Evolutionary conservation across 352 stramenopile species (phyloP), one percentile per base, ranked within the genome.

Genomic region (Phytophthora macrochlamydospora): DNA sequence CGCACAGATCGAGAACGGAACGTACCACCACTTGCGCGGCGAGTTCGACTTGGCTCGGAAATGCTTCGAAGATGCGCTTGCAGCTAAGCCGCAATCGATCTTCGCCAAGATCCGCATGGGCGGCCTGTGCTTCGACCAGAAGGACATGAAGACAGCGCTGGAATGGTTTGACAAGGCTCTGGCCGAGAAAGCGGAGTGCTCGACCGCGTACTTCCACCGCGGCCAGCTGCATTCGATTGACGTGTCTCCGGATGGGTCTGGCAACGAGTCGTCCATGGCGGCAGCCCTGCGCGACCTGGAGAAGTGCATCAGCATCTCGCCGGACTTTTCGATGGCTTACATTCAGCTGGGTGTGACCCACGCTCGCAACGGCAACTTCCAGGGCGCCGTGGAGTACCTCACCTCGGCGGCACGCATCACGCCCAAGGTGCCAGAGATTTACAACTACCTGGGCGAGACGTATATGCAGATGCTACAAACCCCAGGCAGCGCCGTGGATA

Each of bases 391-490:
- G 18, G 79, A 90, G 62, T 90, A 90, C 60, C 71, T 92, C 24
- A 76, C 78, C 56, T 77, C 73, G 12, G 86, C 86, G 8, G 73
- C 83, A 28, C 73, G 71, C 31, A 89, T 94, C 56, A 88, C 81
- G 54, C 84, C 86, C 11, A 76, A 89, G 42, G 86, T 91, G 29
- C 86, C 86, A 1, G 86, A 94, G 65, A 90, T 92, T 51, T 93
- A 92, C 79, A 92, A 94, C 60, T 94, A 94, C 67, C 64, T 94
- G n/a, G 86, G 86, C 40, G 86, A 94, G 67, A 94, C 83, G 54
- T 93, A 92, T 73, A 92, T 94, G 86, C 84, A 94, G 64, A 90
- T 90, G 81, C 63, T 87, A 56, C 81, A 91, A 69, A 42, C 75
- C 14, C 82, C 83, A 0, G 75, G 65, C n/a, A 77, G 72, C 46